Evolutionary conservation across 2,329 filamentous ascomycete genomes (phyloP).

Genomic region (Emergomyces orientalis): DNA sequence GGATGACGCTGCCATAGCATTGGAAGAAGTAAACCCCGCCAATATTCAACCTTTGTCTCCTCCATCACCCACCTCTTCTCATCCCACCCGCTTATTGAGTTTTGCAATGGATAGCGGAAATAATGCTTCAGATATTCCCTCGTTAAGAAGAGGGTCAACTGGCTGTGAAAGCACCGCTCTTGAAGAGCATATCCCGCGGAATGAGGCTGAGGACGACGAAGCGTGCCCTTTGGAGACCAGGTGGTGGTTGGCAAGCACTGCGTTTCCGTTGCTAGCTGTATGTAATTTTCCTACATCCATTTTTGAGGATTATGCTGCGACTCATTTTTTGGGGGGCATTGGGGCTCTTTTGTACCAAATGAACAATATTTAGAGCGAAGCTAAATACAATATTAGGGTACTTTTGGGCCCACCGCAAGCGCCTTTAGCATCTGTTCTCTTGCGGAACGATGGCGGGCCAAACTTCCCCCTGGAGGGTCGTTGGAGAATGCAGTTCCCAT

Average conservation of each 20-base stretch:
- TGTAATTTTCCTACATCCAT: constrained; percentile 7
- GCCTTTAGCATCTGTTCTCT: constrained; percentile 49
- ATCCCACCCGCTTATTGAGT: background rate
- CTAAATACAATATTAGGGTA: constrained; percentile 26
- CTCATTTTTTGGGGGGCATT: background rate
- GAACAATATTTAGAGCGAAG: background rate
- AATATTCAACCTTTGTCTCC: background rate
- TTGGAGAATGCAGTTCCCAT: constrained; percentile 40
- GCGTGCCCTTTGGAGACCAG: constrained; percentile 17
- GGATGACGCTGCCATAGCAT: background rate
- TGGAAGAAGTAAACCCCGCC: background rate
- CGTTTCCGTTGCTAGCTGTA: constrained; percentile 47
- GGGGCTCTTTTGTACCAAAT: background rate
- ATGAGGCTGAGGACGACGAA: background rate
- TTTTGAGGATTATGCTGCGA: background rate
- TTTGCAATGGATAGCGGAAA: constrained; percentile 1
- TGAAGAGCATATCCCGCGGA: background rate
- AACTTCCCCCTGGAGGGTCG: constrained; percentile 38
- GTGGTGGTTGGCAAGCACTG: constrained; percentile 55
- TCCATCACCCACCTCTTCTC: background rate
- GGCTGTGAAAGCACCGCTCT: background rate
- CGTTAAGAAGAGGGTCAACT: background rate
- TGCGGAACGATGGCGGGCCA: constrained; percentile 47
- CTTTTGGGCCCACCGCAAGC: constrained; percentile 48
- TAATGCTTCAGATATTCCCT: background rate